phyloP scores from a whole-genome alignment of 139 green algal genomes.

The Chlamydomonas sphaeroides region DNA sequence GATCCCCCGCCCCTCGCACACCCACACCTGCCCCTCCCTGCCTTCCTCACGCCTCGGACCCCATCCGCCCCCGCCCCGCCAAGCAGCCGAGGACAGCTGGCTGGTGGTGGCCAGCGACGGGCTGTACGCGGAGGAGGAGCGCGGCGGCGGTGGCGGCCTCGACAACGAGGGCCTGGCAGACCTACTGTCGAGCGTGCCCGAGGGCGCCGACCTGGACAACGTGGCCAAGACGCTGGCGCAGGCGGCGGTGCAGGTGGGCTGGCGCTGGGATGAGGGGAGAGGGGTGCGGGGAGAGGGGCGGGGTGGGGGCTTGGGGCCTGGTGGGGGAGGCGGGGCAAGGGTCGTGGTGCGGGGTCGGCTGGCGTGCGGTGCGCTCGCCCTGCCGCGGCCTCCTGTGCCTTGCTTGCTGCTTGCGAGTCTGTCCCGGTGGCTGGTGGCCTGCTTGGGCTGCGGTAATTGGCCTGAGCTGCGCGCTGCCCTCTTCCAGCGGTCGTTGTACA shows the following conservation, averaged over 20 bases:
- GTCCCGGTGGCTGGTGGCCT: no score
- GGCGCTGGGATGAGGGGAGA: no score
- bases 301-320: background rate
- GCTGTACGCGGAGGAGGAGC: slow-evolving; percentile 86
- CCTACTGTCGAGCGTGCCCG: background rate
- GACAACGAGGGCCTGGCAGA: slow-evolving; percentile 70
- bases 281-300: background rate
- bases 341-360: background rate
- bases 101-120: slow-evolving; percentile 88
- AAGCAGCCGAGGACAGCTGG: slow-evolving; percentile 73
- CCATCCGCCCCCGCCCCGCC: background rate
- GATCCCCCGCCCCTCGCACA: background rate
- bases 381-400: no score
- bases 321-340: background rate
- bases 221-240: slow-evolving; percentile 18
- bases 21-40: background rate
- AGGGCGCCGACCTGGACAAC: slow-evolving; percentile 27
- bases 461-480: no score
- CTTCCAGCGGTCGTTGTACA: no score
- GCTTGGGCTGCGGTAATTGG: no score
- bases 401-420: no score
- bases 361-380: no score
- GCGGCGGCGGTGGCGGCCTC: slow-evolving; percentile 89
- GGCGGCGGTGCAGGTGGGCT: slow-evolving; percentile 51
- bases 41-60: background rate